These are phyloP conservation scores for Salix suchowensis DNA, from an alignment of 345 rosid genomes.

Conservation along the genomic window DNA sequence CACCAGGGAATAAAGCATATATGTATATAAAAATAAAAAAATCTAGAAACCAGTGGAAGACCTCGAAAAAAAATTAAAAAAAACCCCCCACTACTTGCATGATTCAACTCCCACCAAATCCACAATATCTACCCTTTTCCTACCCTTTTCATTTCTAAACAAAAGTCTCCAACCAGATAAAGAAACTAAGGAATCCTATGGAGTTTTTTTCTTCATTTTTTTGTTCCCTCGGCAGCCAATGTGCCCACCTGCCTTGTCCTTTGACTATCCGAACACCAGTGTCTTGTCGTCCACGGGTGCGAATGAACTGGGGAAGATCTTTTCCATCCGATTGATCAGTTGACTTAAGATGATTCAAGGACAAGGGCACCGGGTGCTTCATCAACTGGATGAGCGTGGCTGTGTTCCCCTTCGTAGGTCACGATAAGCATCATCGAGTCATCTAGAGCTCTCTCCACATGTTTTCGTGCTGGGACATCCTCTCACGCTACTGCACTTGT, in stretches of 20 bases:
- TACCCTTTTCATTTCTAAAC: neutral
- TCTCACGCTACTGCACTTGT: conserved; percentile 84
- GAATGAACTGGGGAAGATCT: neutral
- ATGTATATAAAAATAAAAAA: neutral
- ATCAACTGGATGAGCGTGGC: conserved; percentile 33
- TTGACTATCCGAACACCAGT: conserved; percentile 22
- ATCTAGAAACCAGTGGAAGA: conserved; percentile 4
- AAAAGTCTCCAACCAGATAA: conserved; percentile 19
- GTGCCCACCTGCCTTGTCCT: conserved; percentile 15
- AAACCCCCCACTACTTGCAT: conserved; percentile 28
- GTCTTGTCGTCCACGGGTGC: neutral
- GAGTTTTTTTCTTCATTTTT: neutral
- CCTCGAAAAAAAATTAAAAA: neutral
- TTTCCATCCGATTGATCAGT: conserved; percentile 8
- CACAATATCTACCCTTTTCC: conserved; percentile 20
- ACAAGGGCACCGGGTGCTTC: conserved; percentile 41
- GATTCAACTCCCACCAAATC: conserved; percentile 53
- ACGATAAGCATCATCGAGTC: conserved; percentile 75
- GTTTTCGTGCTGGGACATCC: conserved; percentile 96
- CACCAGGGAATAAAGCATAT: conserved; percentile 15
- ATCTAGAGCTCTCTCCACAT: conserved; percentile 79
- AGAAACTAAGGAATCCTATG: conserved; percentile 36
- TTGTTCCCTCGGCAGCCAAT: conserved; percentile 10
- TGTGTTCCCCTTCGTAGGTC: conserved; percentile 88
- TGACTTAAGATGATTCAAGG: conserved; percentile 53